phyloP scores from a whole-genome alignment of 192 early-diverging fungal genomes.

The Phycomyces blakesleeanus region DNA sequence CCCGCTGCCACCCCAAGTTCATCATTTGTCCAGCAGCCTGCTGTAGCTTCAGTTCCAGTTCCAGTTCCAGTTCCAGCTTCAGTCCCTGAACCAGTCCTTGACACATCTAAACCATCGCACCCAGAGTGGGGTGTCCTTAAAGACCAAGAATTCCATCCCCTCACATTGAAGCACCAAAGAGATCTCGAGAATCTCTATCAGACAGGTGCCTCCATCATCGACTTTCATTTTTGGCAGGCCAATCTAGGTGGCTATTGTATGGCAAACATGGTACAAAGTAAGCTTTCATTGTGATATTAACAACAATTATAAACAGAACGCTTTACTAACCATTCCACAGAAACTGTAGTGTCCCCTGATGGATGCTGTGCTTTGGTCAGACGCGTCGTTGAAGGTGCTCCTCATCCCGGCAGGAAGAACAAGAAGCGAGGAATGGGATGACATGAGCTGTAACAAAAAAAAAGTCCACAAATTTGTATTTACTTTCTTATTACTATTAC shows the following conservation, averaged over 20 bases:
- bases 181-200: slow-evolving; percentile 30
- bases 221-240: slow-evolving; percentile 39
- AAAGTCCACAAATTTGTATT: background rate
- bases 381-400: slow-evolving; percentile 34
- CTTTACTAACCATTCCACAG: slow-evolving; percentile 5
- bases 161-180: slow-evolving; percentile 33
- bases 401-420: slow-evolving; percentile 34
- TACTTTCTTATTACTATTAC: background rate
- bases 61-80: background rate
- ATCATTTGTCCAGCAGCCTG: background rate
- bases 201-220: slow-evolving; percentile 15
- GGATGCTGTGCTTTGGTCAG: slow-evolving; percentile 24
- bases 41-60: background rate
- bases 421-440: slow-evolving; percentile 22
- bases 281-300: background rate
- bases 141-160: slow-evolving; percentile 36
- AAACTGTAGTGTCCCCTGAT: slow-evolving; percentile 29
- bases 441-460: background rate
- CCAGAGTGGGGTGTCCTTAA: slow-evolving; percentile 37
- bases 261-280: slow-evolving; percentile 36
- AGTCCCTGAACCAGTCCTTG: slow-evolving; percentile 4
- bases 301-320: background rate
- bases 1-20: background rate
- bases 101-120: slow-evolving; percentile 28
- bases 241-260: slow-evolving; percentile 38